Percentiles rank a stretch among this genome's conserved stretches.
phyloP scores from a whole-genome alignment of 2,329 filamentous ascomycete species.

The Phaeosphaeriaceae sp. region DNA sequence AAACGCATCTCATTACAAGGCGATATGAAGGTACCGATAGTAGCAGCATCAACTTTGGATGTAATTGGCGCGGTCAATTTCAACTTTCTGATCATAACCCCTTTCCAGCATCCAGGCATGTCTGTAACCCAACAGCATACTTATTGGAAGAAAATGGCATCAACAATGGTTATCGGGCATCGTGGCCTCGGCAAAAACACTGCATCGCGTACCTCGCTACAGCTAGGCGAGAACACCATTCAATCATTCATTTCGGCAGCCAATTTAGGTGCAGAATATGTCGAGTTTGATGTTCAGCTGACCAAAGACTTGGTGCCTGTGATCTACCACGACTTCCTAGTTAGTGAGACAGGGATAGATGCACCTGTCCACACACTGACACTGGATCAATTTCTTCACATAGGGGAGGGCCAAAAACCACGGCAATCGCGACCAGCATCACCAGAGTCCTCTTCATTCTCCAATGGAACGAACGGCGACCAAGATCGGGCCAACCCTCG shows the following conservation, averaged over 20 bases:
- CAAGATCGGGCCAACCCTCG: conserved; percentile 29
- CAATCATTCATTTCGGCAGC: conserved; percentile 95
- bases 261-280: conserved; percentile 80
- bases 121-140: conserved; percentile 87
- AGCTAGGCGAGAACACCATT: conserved; percentile 95
- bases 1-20: conserved; percentile 92
- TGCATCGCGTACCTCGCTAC: conserved; percentile 80
- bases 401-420: conserved; percentile 66
- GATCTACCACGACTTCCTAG: conserved; percentile 97
- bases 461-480: conserved; percentile 21
- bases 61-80: conserved; percentile 96
- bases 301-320: conserved; percentile 99
- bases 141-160: conserved; percentile 92
- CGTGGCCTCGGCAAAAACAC: conserved; percentile 86
- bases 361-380: conserved; percentile 95
- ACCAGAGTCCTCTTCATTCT: conserved; percentile 38
- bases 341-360: conserved; percentile 96
- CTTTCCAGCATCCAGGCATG: conserved; percentile 93
- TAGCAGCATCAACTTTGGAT: conserved; percentile 80
- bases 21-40: conserved; percentile 88
- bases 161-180: conserved; percentile 81
- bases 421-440: conserved; percentile 56
- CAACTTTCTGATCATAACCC: conserved; percentile 94
- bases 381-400: conserved; percentile 91
- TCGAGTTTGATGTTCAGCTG: conserved; percentile 87